Base-by-base conservation (phyloP, 148 eudicot species). In the Spergularia marina region DNA sequence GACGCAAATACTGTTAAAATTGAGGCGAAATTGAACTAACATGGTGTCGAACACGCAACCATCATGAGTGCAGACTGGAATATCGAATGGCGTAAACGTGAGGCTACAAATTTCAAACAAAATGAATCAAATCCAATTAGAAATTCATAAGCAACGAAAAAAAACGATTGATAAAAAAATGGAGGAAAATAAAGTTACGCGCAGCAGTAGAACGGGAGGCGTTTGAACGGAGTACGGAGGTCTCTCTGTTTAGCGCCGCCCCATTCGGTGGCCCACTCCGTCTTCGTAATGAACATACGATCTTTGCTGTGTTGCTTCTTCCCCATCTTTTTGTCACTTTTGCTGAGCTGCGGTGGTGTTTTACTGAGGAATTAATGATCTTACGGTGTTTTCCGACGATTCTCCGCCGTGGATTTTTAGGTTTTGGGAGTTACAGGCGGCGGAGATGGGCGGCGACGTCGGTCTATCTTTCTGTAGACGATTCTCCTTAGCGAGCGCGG, bases 211-310 rank as follows among this genome's bases (percentile, higher is more conserved):
- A 91, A 94, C 20, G 98, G 98, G 65, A 94, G 97, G 79, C 97
- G 96, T 80, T 94, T 90, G 83, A 92, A 95, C 44, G 92, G 91
- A 66, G 96, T 82, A 53, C 85, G 86, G 70, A 79, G 34, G 55
- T 89, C 89, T 61, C 89, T 92, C 69, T 94, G 85, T 69, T 95
- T 95, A 68, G 96, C 96, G 54, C 98, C 98, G 71, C 98, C 98
- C 98, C 98, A 95, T 78, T 95, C 98, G 68, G 98, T 95, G 57
- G 98, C 98, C 98, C 97, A 95, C 71, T 95, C 98, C 17, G 98
- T 95, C 76, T 83, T 90, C 8, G 98, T 95, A 0, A 95, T 85
- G 86, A 70, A 95, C 97, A 95, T 92, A 0, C 98, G 90, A 78
- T 95, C 97, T 65, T 95, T 95, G 80, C 98, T 95, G 80, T 95